A percentile compares a stretch with the other conserved stretches of the same genome.
Evolutionary conservation across 495 filamentous ascomycete genomes (phyloP).

Genomic region (Thozetella sp.): DNA sequence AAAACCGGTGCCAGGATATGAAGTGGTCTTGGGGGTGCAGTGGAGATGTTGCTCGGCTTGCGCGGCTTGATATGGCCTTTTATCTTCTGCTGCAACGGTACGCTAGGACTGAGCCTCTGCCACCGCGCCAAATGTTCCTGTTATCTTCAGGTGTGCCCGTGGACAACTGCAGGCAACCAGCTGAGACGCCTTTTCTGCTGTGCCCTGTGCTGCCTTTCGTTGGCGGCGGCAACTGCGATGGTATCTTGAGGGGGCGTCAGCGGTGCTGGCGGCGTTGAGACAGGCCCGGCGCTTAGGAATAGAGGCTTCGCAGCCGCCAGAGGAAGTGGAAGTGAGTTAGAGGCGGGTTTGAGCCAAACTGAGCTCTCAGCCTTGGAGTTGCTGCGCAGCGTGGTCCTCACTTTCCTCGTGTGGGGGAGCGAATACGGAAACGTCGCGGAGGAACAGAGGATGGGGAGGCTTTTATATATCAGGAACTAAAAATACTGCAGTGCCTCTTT

Average conservation of each 20-base stretch:
- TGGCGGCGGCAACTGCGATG: too few species aligned
- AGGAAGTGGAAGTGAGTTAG: too few species aligned
- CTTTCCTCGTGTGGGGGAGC: background rate
- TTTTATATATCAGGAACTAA: conserved; percentile 1
- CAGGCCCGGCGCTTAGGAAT: too few species aligned
- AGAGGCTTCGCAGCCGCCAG: too few species aligned
- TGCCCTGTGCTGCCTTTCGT: background rate
- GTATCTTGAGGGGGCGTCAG: too few species aligned
- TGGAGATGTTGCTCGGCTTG: background rate
- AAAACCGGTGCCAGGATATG: background rate
- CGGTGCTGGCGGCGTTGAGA: too few species aligned
- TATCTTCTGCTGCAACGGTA: background rate
- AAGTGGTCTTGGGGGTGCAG: background rate
- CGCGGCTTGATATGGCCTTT: background rate
- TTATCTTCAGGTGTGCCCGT: background rate
- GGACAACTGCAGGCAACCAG: background rate
- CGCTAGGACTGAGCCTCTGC: background rate
- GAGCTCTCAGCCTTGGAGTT: background rate
- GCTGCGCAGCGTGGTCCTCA: background rate
- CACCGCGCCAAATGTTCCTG: background rate
- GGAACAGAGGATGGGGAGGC: background rate
- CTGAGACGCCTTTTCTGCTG: background rate
- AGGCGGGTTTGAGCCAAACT: background rate
- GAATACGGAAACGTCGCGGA: background rate
- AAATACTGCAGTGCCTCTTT: background rate